These are phyloP conservation scores for Lactarius pseudohatsudake DNA, from an alignment of 768 basidiomycete species.

Conservation along the genomic window DNA sequence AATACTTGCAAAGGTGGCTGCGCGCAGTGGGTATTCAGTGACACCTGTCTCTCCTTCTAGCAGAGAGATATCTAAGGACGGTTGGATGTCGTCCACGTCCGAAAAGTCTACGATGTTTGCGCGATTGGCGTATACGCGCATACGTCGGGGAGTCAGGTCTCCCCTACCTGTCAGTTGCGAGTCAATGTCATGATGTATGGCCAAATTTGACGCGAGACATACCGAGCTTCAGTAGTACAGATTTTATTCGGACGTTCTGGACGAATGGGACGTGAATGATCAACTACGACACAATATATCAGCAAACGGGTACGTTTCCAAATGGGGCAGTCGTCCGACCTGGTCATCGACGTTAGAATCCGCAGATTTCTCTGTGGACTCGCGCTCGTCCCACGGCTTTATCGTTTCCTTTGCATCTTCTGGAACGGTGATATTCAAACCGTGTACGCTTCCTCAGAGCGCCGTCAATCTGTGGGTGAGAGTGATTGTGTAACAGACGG, in stretches of 20 bases:
- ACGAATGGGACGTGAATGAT: constrained; percentile 82
- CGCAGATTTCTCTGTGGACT: constrained; percentile 60
- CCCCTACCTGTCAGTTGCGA: constrained; percentile 57
- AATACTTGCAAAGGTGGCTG: constrained; percentile 74
- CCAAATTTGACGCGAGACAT: constrained; percentile 16
- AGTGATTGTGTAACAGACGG: constrained; percentile 6
- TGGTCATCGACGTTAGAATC: constrained; percentile 87
- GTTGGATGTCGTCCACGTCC: constrained; percentile 65
- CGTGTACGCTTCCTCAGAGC: constrained; percentile 59
- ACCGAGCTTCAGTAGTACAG: constrained; percentile 78
- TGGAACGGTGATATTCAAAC: constrained; percentile 76
- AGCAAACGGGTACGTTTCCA: neutral
- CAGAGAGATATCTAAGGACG: constrained; percentile 69
- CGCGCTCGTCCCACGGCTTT: constrained; percentile 80
- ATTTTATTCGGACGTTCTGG: constrained; percentile 73
- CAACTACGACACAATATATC: constrained; percentile 45
- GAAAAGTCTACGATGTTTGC: constrained; percentile 74
- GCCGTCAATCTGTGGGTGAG: constrained; percentile 18
- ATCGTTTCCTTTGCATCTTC: constrained; percentile 76
- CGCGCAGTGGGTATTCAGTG: constrained; percentile 74
- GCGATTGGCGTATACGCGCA: constrained; percentile 74
- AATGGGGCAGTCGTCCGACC: constrained; percentile 42
- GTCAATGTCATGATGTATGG: constrained; percentile 19
- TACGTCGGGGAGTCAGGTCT: constrained; percentile 69
- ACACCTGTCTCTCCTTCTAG: constrained; percentile 67